A percentile compares a stretch with the other conserved stretches of the same genome.
Conservation (phyloP, 345 rosid species). For the Eucalyptus sp. region DNA sequence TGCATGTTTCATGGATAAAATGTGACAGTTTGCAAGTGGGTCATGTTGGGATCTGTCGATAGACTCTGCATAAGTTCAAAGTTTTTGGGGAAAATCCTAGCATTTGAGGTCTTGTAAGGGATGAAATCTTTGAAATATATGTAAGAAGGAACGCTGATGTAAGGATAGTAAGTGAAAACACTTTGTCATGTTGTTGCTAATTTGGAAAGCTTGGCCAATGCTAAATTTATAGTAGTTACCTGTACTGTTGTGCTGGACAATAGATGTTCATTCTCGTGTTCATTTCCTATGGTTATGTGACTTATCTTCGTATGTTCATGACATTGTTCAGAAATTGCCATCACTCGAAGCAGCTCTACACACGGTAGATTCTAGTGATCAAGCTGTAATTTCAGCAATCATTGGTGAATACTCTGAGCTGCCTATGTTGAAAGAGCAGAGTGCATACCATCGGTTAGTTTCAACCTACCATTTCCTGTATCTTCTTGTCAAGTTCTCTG, state of each 20-base stretch:
- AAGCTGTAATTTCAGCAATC: slow-evolving; percentile 32
- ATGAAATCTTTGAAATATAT: neutral
- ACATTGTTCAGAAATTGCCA: slow-evolving; percentile 39
- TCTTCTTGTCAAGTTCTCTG: neutral
- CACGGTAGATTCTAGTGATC: slow-evolving; percentile 37
- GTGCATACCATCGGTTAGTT: slow-evolving; percentile 51
- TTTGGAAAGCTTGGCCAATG: neutral
- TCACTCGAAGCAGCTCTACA: slow-evolving; percentile 49
- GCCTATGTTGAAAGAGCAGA: slow-evolving; percentile 48
- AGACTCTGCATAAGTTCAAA: no score
- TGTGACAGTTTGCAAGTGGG: no score
- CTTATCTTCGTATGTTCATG: neutral
- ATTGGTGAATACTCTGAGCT: slow-evolving; percentile 42
- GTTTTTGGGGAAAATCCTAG: no score
- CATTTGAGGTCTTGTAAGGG: no score
- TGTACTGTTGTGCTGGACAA: neutral
- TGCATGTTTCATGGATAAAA: neutral
- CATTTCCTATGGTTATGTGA: neutral
- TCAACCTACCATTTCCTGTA: neutral
- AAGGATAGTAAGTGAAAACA: neutral
- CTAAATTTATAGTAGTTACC: neutral
- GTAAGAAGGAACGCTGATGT: neutral
- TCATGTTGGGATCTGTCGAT: no score
- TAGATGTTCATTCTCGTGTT: neutral
- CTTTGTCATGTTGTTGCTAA: neutral